Evolutionary conservation across 495 filamentous ascomycete genomes (phyloP).

Genomic region (Sordaria brevicollis): DNA sequence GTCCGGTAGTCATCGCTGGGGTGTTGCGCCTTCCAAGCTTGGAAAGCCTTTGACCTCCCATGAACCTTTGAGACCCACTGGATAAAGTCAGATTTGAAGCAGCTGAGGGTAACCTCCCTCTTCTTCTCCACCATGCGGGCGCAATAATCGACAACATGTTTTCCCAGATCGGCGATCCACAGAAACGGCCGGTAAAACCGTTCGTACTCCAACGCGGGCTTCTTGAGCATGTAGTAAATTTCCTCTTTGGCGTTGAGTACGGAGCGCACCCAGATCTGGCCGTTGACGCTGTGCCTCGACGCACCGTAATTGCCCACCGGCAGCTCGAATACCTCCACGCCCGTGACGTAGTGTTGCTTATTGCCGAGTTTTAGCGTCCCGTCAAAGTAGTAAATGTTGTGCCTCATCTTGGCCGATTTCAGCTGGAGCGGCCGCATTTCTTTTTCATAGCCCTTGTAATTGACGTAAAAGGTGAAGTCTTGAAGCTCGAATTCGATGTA

Average conservation of each 20-base stretch:
- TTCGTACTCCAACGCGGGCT: conserved; percentile 45
- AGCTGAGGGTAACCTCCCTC: conserved; percentile 29
- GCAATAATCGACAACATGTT: conserved; percentile 58
- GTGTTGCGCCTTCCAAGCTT: conserved; percentile 39
- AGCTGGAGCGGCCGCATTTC: conserved; percentile 46
- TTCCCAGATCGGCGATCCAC: conserved; percentile 58
- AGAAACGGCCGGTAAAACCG: conserved; percentile 49
- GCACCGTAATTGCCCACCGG: conserved; percentile 58
- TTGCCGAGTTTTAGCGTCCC: conserved; percentile 44
- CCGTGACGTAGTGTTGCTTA: conserved; percentile 35
- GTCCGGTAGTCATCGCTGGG: conserved; percentile 46
- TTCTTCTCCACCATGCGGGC: conserved; percentile 15
- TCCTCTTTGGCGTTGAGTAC: conserved; percentile 18
- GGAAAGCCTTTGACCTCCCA: conserved; percentile 20
- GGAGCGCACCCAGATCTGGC: conserved; percentile 54
- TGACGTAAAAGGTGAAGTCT: conserved; percentile 42
- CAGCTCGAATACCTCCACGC: conserved; percentile 43
- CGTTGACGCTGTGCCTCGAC: conserved; percentile 31
- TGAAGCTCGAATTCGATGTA: conserved; percentile 38
- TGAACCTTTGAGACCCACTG: conserved; percentile 42
- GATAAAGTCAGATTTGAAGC: conserved; percentile 46
- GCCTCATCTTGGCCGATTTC: conserved; percentile 24
- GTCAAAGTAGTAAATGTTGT: conserved; percentile 42
- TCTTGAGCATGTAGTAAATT: conserved; percentile 52
- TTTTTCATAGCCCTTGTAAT: too few relatives aligned